Evolutionary conservation across 2,329 filamentous ascomycete genomes (phyloP).

Genomic region (Sarocladium kiliense): DNA sequence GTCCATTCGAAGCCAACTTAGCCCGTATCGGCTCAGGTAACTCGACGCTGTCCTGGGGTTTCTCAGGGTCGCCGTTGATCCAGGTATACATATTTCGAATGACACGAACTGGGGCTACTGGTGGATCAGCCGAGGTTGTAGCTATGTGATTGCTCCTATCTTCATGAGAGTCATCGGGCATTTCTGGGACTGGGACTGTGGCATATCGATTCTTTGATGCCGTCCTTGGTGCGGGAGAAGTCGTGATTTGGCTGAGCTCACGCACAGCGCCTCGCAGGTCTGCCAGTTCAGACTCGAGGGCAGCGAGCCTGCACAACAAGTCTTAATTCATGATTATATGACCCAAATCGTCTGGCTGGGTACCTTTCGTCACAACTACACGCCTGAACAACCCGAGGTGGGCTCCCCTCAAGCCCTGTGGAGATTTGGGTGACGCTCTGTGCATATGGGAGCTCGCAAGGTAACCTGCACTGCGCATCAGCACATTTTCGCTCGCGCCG

Average conservation of each 20-base stretch:
- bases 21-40: neutral
- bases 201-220: neutral
- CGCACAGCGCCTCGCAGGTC: neutral
- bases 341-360: neutral
- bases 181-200: neutral
- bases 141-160: neutral
- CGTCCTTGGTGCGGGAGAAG: neutral
- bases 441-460: neutral
- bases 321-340: neutral
- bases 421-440: neutral
- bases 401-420: neutral
- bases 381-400: neutral
- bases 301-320: neutral
- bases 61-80: neutral
- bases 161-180: neutral
- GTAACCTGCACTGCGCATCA: neutral
- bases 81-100: conserved; percentile 1
- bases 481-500: neutral
- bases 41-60: neutral
- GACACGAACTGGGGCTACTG: neutral
- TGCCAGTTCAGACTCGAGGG: neutral
- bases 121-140: neutral
- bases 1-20: neutral
- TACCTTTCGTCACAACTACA: neutral
- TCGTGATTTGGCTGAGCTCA: neutral